Evolutionary conservation across 2,329 filamentous ascomycete genomes (phyloP).

Genomic region (Chalara sp.): DNA sequence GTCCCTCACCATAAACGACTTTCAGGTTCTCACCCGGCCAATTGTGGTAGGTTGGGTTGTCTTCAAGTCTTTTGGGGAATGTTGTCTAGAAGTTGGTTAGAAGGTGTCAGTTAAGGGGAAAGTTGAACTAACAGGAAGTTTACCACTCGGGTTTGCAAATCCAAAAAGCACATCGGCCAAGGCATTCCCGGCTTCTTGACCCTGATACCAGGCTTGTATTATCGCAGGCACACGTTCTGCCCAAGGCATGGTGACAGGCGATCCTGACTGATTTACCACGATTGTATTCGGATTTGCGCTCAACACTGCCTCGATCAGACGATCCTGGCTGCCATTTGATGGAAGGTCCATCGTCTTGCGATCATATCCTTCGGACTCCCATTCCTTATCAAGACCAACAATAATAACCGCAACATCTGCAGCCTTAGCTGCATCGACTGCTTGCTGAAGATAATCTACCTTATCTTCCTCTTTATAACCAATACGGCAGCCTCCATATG

Average conservation of each 20-base stretch:
- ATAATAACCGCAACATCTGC: slow-evolving; percentile 64
- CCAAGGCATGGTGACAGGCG: slow-evolving; percentile 66
- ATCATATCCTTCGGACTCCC: slow-evolving; percentile 71
- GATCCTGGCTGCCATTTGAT: slow-evolving; percentile 49
- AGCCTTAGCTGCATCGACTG: slow-evolving; percentile 51
- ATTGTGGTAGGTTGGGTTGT: slow-evolving; percentile 65
- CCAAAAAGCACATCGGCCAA: slow-evolving; percentile 62
- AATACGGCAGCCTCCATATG: slow-evolving; percentile 65
- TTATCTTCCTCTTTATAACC: slow-evolving; percentile 63
- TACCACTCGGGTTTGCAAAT: slow-evolving; percentile 57
- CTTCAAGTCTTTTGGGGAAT: slow-evolving; percentile 56
- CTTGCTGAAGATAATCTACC: slow-evolving; percentile 54
- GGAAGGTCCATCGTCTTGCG: slow-evolving; percentile 55
- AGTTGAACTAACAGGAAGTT: slow-evolving; percentile 42
- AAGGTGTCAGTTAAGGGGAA: neutral
- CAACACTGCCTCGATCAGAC: slow-evolving; percentile 55
- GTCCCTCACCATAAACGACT: slow-evolving; percentile 64
- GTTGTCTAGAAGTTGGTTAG: slow-evolving; percentile 40
- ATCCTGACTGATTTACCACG: slow-evolving; percentile 64
- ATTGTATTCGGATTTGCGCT: slow-evolving; percentile 58
- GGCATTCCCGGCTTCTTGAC: slow-evolving; percentile 63
- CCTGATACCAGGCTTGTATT: slow-evolving; percentile 65
- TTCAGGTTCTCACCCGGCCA: slow-evolving; percentile 66
- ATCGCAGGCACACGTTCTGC: slow-evolving; percentile 56
- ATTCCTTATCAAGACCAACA: slow-evolving; percentile 65